A percentile compares a stretch with the other conserved stretches of the same genome.
These are phyloP conservation scores for Epichloe scottii DNA, from an alignment of 2,329 filamentous ascomycete genomes.

Conservation along the genomic window DNA sequence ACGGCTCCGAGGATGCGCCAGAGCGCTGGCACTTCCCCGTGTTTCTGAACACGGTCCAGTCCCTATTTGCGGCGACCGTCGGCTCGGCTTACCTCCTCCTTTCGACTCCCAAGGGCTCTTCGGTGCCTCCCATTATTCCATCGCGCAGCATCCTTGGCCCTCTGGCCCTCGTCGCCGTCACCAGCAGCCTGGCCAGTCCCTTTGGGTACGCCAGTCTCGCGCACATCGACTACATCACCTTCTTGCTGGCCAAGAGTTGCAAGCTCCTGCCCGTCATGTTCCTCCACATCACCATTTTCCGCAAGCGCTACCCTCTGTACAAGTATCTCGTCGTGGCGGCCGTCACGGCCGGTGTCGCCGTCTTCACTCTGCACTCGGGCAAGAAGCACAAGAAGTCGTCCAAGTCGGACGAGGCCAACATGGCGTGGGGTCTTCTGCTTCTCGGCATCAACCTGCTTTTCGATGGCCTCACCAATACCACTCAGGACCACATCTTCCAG, in stretches of 20 bases:
- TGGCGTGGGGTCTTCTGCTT: slow-evolving; percentile 68
- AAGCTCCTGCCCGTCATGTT: slow-evolving; percentile 99
- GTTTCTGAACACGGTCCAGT: slow-evolving; percentile 94
- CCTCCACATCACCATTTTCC: slow-evolving; percentile 85
- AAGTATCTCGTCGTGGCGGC: slow-evolving; percentile 90
- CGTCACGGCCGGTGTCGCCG: slow-evolving; percentile 83
- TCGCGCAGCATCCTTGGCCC: slow-evolving; percentile 61
- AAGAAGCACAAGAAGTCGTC: slow-evolving; percentile 35
- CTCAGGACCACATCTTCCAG: slow-evolving; percentile 87
- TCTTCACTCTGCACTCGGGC: slow-evolving; percentile 82
- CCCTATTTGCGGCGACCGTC: slow-evolving; percentile 70
- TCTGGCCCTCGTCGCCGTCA: slow-evolving; percentile 74
- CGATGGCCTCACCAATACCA: slow-evolving; percentile 90
- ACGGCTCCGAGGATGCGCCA: slow-evolving; percentile 49
- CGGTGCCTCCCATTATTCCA: slow-evolving; percentile 60
- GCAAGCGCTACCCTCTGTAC: slow-evolving; percentile 79
- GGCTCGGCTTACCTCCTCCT: slow-evolving; percentile 69
- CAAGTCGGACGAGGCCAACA: slow-evolving; percentile 41
- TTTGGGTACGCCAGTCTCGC: slow-evolving; percentile 88
- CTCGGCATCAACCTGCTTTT: slow-evolving; percentile 85
- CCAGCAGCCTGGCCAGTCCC: slow-evolving; percentile 78
- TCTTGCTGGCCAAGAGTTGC: slow-evolving; percentile 94
- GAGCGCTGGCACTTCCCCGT: slow-evolving; percentile 88
- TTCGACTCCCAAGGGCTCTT: slow-evolving; percentile 36
- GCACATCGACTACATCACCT: slow-evolving; percentile 96